Evolutionary conservation across 75 land plant species (phyloP), one percentile per base, ranked within the genome.

Genomic region (Isoetes taiwanensis): DNA sequence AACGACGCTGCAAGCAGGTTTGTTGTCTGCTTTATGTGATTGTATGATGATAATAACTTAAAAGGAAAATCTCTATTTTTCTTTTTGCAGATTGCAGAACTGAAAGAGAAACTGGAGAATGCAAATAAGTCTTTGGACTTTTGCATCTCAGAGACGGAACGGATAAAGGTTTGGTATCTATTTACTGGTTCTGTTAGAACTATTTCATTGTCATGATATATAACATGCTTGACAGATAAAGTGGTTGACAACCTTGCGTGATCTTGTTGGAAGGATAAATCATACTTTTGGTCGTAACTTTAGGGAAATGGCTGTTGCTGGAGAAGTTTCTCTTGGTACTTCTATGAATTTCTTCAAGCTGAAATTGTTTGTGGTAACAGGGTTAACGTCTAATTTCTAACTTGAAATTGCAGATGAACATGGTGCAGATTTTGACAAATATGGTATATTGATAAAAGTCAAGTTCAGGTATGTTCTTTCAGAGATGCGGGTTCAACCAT

Each of bases 251-350:
- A 82, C 81, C 34, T 72, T 94, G 43, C 65, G 82, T 31, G 70
- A 67, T 34, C 86, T 84, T 62, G 90, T 94, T 37, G 20, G 64
- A 3, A 79, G 73, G 62, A 94, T 94, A 19, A 84, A 94, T 78
- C 80, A 72, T 16, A 84, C 86, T 21, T 94, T 94, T 56, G 70
- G 96, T 68, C 76, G 69, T 8, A 94, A 88, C 53, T 88, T 94
- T 58, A 64, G 63, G 63, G 99, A 94, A 52, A 94, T 94, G 99
- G 99, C 99, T 52, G 84, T 88, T 62, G 99, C 96, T 14, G 99
- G 99, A 50, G 99, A 94, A 72, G 86, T 94, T 27, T 72, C 65
- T 32, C 74, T 94, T 34, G 99, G 99, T 94, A 78, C 43, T 57
- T n/a, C n/a, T n/a, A n/a, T n/a, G n/a, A n/a, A n/a, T n/a, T n/a